A percentile compares a stretch with the other conserved stretches of the same genome.
These are phyloP conservation scores for Galerina marginata DNA, from an alignment of 768 basidiomycete genomes.

Conservation along the genomic window DNA sequence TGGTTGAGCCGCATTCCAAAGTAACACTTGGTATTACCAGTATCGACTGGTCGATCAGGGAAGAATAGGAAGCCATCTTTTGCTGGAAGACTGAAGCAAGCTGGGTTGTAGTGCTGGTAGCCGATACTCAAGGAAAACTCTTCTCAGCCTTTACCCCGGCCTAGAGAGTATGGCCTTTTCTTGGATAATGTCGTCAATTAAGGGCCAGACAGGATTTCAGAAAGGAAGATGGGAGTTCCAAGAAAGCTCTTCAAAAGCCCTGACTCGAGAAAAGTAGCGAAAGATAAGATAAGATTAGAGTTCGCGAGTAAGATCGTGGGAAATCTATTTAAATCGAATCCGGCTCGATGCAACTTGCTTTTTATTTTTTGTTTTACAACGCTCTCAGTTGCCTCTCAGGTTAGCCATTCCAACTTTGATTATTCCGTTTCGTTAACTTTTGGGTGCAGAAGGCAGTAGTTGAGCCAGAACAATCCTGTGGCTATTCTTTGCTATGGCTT, in stretches of 20 bases:
- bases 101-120: no score
- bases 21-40: slow-evolving; percentile 73
- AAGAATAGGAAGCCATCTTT: slow-evolving; percentile 26
- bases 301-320: no score
- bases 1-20: slow-evolving; percentile 77
- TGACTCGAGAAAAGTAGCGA: background rate
- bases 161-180: background rate
- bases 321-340: background rate
- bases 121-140: no score
- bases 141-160: no score
- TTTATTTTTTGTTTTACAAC: no score
- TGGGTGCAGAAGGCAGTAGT: no score
- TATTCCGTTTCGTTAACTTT: no score
- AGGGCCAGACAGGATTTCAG: background rate
- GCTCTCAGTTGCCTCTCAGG: no score
- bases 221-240: background rate
- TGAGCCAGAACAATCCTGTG: no score
- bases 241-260: background rate
- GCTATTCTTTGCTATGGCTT: no score
- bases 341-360: no score
- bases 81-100: background rate
- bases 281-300: slow-evolving; percentile 1
- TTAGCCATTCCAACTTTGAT: no score
- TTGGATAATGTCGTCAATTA: background rate
- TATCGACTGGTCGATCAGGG: slow-evolving; percentile 49